These are phyloP conservation scores for Xylaria grammica DNA, from an alignment of 495 filamentous ascomycete genomes.

Conservation along the genomic window DNA sequence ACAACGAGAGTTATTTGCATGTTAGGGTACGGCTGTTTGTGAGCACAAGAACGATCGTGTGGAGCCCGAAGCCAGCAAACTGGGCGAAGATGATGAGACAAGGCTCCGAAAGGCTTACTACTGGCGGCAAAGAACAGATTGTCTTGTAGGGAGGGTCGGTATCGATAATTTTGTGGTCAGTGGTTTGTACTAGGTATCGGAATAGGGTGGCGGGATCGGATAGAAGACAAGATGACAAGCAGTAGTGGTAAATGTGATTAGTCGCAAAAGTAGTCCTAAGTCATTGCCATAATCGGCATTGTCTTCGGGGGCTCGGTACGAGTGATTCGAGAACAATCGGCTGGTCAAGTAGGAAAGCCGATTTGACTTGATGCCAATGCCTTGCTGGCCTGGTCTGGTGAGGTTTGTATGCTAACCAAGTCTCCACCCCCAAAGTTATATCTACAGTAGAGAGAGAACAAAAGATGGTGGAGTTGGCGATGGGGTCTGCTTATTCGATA, in stretches of 20 bases:
- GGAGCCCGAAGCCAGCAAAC: background rate
- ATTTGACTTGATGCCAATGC: background rate
- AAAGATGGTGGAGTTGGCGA: slow-evolving; percentile 4
- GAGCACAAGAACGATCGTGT: slow-evolving; percentile 14
- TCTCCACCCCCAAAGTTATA: background rate
- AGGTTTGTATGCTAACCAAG: slow-evolving; percentile 4
- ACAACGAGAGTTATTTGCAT: slow-evolving; percentile 5
- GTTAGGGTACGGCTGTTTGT: background rate
- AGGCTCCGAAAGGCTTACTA: slow-evolving; percentile 12
- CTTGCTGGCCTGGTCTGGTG: background rate
- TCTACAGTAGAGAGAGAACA: background rate
- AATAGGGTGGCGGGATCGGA: slow-evolving; percentile 10
- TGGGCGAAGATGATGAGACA: background rate
- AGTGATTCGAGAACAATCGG: slow-evolving; percentile 16
- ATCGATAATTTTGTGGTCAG: background rate
- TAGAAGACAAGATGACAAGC: slow-evolving; percentile 4
- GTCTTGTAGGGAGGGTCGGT: background rate
- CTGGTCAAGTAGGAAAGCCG: slow-evolving; percentile 5
- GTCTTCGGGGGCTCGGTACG: slow-evolving; percentile 7
- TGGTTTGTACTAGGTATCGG: too few species aligned
- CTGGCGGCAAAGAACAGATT: background rate
- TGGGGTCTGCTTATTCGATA: background rate
- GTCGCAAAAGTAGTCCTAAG: slow-evolving; percentile 9
- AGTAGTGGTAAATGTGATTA: slow-evolving; percentile 16
- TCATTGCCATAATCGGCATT: slow-evolving; percentile 6